A percentile compares a stretch with the other conserved stretches of the same genome.
Conservation (phyloP, 2,329 filamentous ascomycete species). For the Fusarium udum region DNA sequence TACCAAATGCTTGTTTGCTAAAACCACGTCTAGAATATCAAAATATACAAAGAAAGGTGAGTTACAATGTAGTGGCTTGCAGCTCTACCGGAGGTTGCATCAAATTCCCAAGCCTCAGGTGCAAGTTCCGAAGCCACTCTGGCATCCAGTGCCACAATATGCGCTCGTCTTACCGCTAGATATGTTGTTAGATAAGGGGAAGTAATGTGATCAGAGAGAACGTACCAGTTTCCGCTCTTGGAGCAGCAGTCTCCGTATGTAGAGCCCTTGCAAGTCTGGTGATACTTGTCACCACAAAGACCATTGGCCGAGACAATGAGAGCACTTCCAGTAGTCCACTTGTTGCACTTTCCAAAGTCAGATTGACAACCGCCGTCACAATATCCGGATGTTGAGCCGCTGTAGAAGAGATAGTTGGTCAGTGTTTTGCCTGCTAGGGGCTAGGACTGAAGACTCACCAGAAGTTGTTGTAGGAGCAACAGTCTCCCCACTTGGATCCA, state of each 20-base stretch:
- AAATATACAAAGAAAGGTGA: neutral
- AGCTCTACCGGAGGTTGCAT: neutral
- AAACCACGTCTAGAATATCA: neutral
- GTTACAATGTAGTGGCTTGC: too few relatives aligned
- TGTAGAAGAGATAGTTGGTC: neutral
- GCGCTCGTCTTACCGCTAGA: constrained; percentile 19
- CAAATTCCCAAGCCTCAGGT: neutral
- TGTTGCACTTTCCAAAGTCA: constrained; percentile 45
- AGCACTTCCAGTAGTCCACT: constrained; percentile 10
- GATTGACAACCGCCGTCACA: constrained; percentile 47
- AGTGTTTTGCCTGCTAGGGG: neutral
- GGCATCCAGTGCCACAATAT: constrained; percentile 14
- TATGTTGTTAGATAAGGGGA: neutral
- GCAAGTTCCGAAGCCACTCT: constrained; percentile 12
- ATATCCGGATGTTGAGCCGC: constrained; percentile 27
- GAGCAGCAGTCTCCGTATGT: constrained; percentile 28
- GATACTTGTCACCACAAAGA: constrained; percentile 29
- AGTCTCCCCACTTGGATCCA: constrained; percentile 47
- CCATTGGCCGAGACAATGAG: constrained; percentile 31
- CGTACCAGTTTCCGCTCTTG: constrained; percentile 15
- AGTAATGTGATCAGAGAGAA: neutral
- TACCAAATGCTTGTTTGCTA: neutral
- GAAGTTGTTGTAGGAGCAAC: constrained; percentile 50
- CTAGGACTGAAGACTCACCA: constrained; percentile 41
- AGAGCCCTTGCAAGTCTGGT: constrained; percentile 33